Base-by-base conservation (phyloP, 2,329 filamentous ascomycete genomes). In the Ciborinia camelliae region DNA sequence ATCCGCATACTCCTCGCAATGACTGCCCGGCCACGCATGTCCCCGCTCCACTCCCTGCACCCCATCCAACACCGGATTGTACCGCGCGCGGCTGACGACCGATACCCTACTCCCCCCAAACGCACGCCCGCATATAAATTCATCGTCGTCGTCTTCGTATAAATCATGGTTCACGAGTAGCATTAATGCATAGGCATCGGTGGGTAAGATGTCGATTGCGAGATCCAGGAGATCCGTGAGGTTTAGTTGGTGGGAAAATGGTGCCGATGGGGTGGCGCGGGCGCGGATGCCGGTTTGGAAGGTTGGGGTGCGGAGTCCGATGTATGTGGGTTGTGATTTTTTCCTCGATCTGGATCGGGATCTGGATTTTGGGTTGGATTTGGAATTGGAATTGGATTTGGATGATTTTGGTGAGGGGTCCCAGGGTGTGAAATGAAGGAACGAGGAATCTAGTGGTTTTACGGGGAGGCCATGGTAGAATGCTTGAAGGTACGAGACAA, bases 71-170 rank as follows among this genome's bases (percentile, higher is more conserved):
- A 50, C 39, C 0, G 87, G 87, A 54, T 85, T 78, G 67, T 90
- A 90, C 32, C 88, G 77, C 12, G 87, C 86, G 0, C 78, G 81
- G 0, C 83, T 86, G 0, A 91, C 84, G 0, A 90, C 81, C 0
- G 82, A 81, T 1, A 90, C 81, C 5, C 87, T 79, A 65, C 82
- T 86, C 0, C 81, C 84, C 0, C 88, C 88, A 71, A 87, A 91
- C 0, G 88, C 86, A 35, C 86, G 76, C 0, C 87, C 88, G 67
- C 86, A 89, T 62, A 83, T 85, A 70, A 90, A 91, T 26, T 86
- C 63, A 66, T 90, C 88, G 0, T 88, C 83, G 0, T 87, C 57
- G 35, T 73, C 72, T 63, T 73, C 72, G 32, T 71, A 74, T 6
- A 73, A 61, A 55, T 74, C 72, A 47, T 73, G 71, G 7, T 72